Evolutionary conservation across 2,329 filamentous ascomycete genomes (phyloP), one percentile per base, ranked within the genome.

Genomic region (Apiospora hydei): DNA sequence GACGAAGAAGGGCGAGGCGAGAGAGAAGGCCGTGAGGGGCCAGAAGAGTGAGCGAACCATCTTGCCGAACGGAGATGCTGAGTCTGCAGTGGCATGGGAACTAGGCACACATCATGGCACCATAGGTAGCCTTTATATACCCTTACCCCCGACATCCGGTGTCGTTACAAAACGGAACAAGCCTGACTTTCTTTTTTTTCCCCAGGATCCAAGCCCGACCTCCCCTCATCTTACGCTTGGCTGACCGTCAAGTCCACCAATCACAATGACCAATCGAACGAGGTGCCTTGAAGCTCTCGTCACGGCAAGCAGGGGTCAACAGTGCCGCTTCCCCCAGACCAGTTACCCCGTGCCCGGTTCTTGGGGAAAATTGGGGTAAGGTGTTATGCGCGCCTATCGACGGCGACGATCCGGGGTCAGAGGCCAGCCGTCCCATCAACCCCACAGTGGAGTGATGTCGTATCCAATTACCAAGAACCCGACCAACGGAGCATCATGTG

Each of bases 221-320:
- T 64, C 57, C 18, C 57, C 57, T 64, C 57, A 64, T 41, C 34
- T 64, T 21, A 64, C 30, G 57, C 57, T 64, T 64, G 57, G 57
- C 34, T 64, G 2, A 4, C 21, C 13, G 21, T 4, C 57, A 16
- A n/a, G 34, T 64, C 57, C 57, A 64, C 57, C 57, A 64, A 64
- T 64, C 57, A 64, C 34, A 41, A 38, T 10, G 18, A 24, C 14
- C 30, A 64, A 64, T 14, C 18, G 57, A 41, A 11, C 21, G 57
- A 41, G 21, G 53, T 38, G 57, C 34, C 34, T 18, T 41, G 34
- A 64, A n/a, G 57, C 34, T 30, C 34, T 41, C 57, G 34, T 64
- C 18, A 7, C 3, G 57, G 34, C 21, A 64, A 34, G n/a, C 57
- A 64, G 30, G 57, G 57, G 57, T 64, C 34, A 14, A 24, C 34